Evolutionary conservation across 2,329 filamentous ascomycete genomes (phyloP), one percentile per base, ranked within the genome.

Genomic region (Didymella arachidicola): DNA sequence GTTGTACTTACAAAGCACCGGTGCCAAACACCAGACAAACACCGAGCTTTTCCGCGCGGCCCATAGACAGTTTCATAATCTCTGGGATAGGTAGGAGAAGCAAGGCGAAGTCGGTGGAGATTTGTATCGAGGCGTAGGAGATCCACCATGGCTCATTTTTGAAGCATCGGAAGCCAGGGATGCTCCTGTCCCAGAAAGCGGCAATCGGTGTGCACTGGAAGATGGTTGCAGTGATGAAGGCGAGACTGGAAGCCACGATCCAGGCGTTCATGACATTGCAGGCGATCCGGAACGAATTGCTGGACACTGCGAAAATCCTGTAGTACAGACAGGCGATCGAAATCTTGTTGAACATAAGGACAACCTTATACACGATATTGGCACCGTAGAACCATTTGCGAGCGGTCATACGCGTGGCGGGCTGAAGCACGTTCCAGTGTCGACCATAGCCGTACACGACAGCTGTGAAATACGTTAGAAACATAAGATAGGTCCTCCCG

Each of bases 361-460:
- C 74, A 19, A 75, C 59, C 53, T 79, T 77, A 65, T 79, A 79
- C 22, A 78, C 60, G n/a, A 71, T 66, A 34, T 75, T 68, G 27
- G 70, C 70, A 44, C 67, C 67, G 54, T 72, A 75, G 60, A 72
- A 74, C 69, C 70, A 69, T 46, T 65, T 65, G 29, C 65, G 61
- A 10, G 66, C 67, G 18, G 45, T 64, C 12, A 69, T 54, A 12
- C 63, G 63, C n/a, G 54, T 54, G 11, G 62, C 60, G 2, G 39
- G 41, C 6, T 61, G 45, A 18, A 70, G 53, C 12, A 62, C 56
- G 2, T 60, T 52, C 57, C 60, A 70, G 19, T 59, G 59, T 48
- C 63, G 53, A 18, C 67, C 67, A 52, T 69, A 70, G 2, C 65
- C 66, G 36, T 69, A 60, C 25, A 64, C 66, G 22, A 70, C 65